Evolutionary conservation across 2,329 filamentous ascomycete species (phyloP), one percentile per base, ranked within the genome.

Genomic region (Phaeosphaeria sp.): DNA sequence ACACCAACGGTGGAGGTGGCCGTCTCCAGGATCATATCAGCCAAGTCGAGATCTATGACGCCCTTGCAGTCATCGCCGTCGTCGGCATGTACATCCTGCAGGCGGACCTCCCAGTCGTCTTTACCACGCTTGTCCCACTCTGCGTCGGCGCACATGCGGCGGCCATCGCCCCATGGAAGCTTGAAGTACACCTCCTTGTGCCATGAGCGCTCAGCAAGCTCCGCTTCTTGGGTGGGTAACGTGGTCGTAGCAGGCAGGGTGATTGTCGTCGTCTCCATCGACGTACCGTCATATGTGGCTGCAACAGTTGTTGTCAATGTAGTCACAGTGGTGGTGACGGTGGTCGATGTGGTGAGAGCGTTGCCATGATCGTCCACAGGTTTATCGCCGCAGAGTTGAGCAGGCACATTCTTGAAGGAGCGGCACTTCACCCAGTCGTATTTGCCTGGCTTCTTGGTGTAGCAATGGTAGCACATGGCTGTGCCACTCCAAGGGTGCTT

Each of bases 381-480:
- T 15, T 49, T 27, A 9, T 11, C 17, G 4, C 17, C 24, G 21
- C 51, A 53, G 2, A 13, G 27, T 15, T 18, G 8, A 2, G 6
- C 9, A n/a, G n/a, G n/a, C 15, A 47, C 36, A 0, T 52, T 49
- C 1, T 50, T 49, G 13, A 65, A 63, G 24, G 46, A 53, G 11
- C 57, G 51, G 49, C 71, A 74, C n/a, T 65, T 52, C 13, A 71
- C 66, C 7, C 65, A 51, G 9, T 13, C 6, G 18, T 27, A 56
- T 21, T 65, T 33, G 8, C 57, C 24, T 3, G 47, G 9, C 11
- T 63, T 53, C 27, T 62, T 60, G 15, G 58, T 51, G 53, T 63
- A 74, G 58, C 72, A 75, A 8, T 61, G 52, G 53, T 66, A 74
- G 54, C 71, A 75, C 2, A 66, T 27, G 22, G 57, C 7, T 1